Base-by-base conservation (phyloP, 1,284 basidiomycete genomes). In the Xerocomus tenax region DNA sequence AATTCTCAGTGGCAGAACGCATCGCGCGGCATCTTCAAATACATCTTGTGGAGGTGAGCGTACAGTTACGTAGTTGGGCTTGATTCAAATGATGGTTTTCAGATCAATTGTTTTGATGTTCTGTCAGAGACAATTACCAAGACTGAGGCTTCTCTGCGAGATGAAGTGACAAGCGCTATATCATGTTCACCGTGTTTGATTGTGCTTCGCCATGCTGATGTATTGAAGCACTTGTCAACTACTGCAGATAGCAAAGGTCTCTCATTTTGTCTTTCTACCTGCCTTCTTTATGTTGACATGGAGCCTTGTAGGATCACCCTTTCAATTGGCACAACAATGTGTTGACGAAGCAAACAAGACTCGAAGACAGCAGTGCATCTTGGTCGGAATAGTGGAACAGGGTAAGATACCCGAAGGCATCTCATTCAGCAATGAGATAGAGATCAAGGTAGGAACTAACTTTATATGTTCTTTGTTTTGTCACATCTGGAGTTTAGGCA, bases 81-180 rank as follows among this genome's bases (percentile, higher is more conserved):
- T 35, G 4, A 13, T 45, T 42, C 39, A 43, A 46, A 13, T 25
- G 13, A 35, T 42, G 10, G 19, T 52, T n/a, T 42, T 8, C 49
- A 92, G 90, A 73, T 95, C 39, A 84, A 95, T 57, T 94, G 91
- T 64, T 97, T 84, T 62, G 82, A 91, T 51, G 64, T 95, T 12
- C 63, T 95, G 10, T 87, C 84, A 1, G 94, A 98, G 51, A 87
- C 79, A 26, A 82, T 87, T 44, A 71, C 75, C 2, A 86, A 88
- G 54, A 91, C 91, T 0, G 87, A 92, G 61, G 91, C 79, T 1
- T 78, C 76, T 0, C 71, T 98, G 0, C 77, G 78, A 28, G 83
- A 85, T 5, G 77, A 82, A 3, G 82, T 97, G 56, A 90, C 93
- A 47, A 81, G 84, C 66, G 92, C 91, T 0, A 72, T 77, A 8